Percentiles rank a stretch among this genome's conserved stretches.
phyloP scores from a whole-genome alignment of 345 rosid genomes.

The Eucalyptus marginata region DNA sequence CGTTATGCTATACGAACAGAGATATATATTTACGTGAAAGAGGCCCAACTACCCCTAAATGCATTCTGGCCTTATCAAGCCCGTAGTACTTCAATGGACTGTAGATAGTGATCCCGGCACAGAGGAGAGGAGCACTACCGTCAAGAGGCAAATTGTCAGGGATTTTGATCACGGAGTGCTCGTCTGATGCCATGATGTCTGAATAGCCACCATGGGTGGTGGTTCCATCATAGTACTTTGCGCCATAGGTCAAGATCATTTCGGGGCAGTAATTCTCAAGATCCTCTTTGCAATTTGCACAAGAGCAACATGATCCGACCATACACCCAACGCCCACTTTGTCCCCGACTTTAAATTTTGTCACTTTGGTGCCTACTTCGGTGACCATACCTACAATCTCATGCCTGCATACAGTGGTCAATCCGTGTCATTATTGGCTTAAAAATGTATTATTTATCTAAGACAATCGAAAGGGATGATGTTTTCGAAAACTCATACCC shows the following conservation, averaged over 20 bases:
- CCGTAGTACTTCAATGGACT: conserved; percentile 45
- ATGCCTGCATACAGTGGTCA: conserved; percentile 1
- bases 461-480: not conserved
- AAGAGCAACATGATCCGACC: conserved; percentile 10
- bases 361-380: conserved; percentile 17
- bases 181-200: conserved; percentile 32
- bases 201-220: conserved; percentile 21
- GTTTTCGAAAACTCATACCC: not conserved
- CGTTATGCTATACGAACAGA: too few relatives aligned
- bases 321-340: conserved; percentile 27
- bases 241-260: not conserved
- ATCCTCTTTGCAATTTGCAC: not conserved
- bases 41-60: conserved; percentile 29
- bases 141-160: conserved; percentile 43
- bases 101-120: conserved; percentile 59
- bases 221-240: conserved; percentile 9
- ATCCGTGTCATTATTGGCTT: not conserved
- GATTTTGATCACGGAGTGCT: conserved; percentile 34
- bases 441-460: not conserved
- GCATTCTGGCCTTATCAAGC: conserved; percentile 9
- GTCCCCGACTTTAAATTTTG: conserved; percentile 23
- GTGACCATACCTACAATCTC: conserved; percentile 26
- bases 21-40: too few relatives aligned
- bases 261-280: conserved; percentile 1
- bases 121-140: conserved; percentile 41